These are phyloP conservation scores for Begonia loranthoides DNA, from an alignment of 306 rosid genomes.

Conservation along the genomic window DNA sequence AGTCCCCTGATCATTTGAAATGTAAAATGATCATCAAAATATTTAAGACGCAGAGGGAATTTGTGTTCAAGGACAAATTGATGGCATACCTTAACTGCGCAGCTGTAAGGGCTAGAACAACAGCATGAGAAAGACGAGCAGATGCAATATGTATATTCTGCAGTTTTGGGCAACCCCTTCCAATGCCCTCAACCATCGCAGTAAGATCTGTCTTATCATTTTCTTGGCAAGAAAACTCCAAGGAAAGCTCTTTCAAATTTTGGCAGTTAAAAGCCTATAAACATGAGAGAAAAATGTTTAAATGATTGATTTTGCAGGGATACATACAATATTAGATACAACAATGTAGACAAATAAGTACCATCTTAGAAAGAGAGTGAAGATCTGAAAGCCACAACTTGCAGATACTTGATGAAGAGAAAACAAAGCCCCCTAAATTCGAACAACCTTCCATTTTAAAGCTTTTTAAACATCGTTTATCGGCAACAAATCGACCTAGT, in stretches of 20 bases:
- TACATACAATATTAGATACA: neutral
- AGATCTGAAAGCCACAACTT: constrained; percentile 91
- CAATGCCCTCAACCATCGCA: constrained; percentile 52
- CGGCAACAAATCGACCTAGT: constrained; percentile 78
- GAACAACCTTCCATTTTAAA: constrained; percentile 93
- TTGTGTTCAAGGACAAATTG: too few relatives aligned
- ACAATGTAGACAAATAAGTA: constrained; percentile 18
- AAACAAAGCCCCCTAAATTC: constrained; percentile 56
- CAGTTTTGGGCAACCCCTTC: constrained; percentile 65
- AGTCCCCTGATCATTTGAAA: constrained; percentile 38
- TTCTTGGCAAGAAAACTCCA: constrained; percentile 63
- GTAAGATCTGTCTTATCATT: constrained; percentile 59
- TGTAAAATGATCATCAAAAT: neutral
- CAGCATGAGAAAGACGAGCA: constrained; percentile 63
- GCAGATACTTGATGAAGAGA: constrained; percentile 63
- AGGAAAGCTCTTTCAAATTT: constrained; percentile 69
- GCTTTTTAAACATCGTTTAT: constrained; percentile 61
- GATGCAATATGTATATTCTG: constrained; percentile 90
- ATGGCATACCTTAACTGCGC: constrained; percentile 62
- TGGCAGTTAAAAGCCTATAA: constrained; percentile 76
- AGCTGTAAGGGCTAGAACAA: constrained; percentile 82
- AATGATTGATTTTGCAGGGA: neutral
- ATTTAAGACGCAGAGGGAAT: neutral
- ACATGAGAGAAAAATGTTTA: constrained; percentile 8
- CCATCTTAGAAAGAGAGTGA: constrained; percentile 74